These are phyloP conservation scores for Xanthoceras sorbifolium DNA, from an alignment of 345 rosid genomes.

Conservation along the genomic window DNA sequence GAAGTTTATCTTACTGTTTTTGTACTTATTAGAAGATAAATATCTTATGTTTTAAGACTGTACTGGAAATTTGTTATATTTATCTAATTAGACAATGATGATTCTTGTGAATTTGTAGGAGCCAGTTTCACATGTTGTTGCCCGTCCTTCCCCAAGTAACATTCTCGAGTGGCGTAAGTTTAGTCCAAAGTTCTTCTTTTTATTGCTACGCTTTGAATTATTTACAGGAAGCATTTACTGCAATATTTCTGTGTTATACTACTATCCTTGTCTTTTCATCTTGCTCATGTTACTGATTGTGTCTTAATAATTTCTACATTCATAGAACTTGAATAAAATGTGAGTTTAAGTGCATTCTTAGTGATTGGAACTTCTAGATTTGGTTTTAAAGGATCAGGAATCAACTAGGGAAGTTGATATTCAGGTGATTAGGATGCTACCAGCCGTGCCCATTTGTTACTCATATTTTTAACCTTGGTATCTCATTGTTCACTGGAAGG, in stretches of 20 bases:
- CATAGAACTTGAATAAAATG: not conserved
- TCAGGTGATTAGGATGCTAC: not conserved
- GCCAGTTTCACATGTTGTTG: conserved; percentile 90
- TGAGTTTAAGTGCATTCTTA: conserved; percentile 10
- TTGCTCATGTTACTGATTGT: not conserved
- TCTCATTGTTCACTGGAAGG: not conserved
- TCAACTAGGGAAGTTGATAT: not conserved
- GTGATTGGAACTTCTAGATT: conserved; percentile 1
- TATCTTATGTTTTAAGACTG: not conserved
- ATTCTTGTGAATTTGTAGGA: conserved; percentile 57
- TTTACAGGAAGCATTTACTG: conserved; percentile 13
- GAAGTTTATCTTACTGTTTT: not conserved
- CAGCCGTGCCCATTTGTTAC: not conserved
- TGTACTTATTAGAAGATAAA: not conserved
- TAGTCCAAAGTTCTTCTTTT: conserved; percentile 8
- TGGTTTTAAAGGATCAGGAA: conserved; percentile 3
- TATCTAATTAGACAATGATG: conserved; percentile 12
- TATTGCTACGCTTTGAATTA: conserved; percentile 7
- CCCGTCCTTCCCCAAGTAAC: conserved; percentile 88
- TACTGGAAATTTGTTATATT: not conserved
- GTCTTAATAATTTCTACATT: not conserved
- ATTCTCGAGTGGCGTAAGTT: conserved; percentile 99
- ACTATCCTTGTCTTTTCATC: not conserved
- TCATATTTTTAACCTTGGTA: not conserved
- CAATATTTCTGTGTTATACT: not conserved